These are phyloP conservation scores for Phoma sp. DNA, from an alignment of 2,329 filamentous ascomycete genomes.

Conservation along the genomic window DNA sequence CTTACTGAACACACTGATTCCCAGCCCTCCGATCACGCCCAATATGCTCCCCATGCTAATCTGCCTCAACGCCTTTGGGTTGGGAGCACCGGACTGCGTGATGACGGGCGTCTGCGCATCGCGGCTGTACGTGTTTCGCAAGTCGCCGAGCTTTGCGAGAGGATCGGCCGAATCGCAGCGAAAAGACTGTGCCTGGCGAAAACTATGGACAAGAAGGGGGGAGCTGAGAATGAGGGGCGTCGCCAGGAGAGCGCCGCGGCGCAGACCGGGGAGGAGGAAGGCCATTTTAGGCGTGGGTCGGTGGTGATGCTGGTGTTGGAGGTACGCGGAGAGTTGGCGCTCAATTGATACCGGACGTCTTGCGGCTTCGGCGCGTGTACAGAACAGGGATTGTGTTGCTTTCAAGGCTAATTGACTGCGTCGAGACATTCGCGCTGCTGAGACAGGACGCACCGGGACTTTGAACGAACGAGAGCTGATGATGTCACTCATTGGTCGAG, in stretches of 20 bases:
- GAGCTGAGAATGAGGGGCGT: constrained; percentile 46
- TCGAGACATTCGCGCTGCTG: constrained; percentile 6
- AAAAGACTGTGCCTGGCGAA: constrained; percentile 35
- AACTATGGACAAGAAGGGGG: constrained; percentile 39
- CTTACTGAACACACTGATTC: constrained; percentile 73
- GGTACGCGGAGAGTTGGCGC: constrained; percentile 25
- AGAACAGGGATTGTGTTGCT: not conserved
- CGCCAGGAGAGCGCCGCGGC: constrained; percentile 45
- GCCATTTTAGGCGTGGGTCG: constrained; percentile 40
- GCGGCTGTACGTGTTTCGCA: constrained; percentile 43
- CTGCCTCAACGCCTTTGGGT: constrained; percentile 52
- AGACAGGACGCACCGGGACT: not conserved
- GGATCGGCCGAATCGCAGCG: constrained; percentile 47
- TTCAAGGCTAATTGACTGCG: constrained; percentile 9
- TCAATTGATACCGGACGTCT: constrained; percentile 14
- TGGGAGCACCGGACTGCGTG: constrained; percentile 48
- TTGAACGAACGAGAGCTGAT: constrained; percentile 13
- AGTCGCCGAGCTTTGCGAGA: constrained; percentile 47
- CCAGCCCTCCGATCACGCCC: constrained; percentile 60
- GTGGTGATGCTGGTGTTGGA: constrained; percentile 23
- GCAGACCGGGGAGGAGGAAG: constrained; percentile 49
- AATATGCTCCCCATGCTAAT: constrained; percentile 56
- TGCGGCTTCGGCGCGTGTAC: constrained; percentile 2
- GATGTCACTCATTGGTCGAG: constrained; percentile 44
- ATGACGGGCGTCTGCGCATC: constrained; percentile 50